Base-by-base conservation (phyloP, 257 asterid species). In the Prunella vulgaris region DNA sequence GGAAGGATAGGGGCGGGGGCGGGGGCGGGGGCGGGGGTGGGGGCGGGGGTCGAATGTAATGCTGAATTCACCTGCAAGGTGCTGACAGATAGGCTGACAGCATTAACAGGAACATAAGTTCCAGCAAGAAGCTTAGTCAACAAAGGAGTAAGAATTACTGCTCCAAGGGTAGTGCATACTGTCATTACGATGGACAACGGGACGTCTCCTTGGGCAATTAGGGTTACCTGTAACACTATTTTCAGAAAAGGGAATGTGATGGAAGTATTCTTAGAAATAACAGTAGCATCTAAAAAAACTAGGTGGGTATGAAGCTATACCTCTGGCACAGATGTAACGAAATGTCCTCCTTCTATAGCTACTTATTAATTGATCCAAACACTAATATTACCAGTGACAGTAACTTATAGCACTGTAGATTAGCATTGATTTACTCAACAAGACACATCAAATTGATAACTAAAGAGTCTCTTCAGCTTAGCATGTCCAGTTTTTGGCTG, bases 151-250 rank as follows among this genome's bases (percentile, higher is more conserved):
- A 92, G 96, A 76, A 90, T 52, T 25, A 90, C 97, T 22, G 98
- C 98, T 58, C 93, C 95, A 33, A 90, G 76, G 27, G 98, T 92
- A 62, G 95, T 84, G 70, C 98, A 92, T 17, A 83, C 79, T 28
- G 98, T 92, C 98, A 92, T 88, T 28, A 88, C 97, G 30, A 90
- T 82, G 21, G 98, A 92, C 77, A 92, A 77, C 8, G 96, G 86
- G 64, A 92, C 96, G 20, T 92, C 98, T 65, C 98, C 98, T 84
- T 76, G 84, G 53, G 98, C 98, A 70, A 93, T 84, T 82, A 93
- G 78, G 58, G 98, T 90, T 65, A 88, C 97, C 98, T 93, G 97
- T 74, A 88, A 82, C 71, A 37, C 86, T 82, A 85, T 71, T 80
- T 71, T 70, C 77, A 82, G 61, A 71, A 44, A 74, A 61, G 58